Evolutionary conservation across 352 stramenopile genomes (phyloP).

Genomic region (Phytophthora sojae): DNA sequence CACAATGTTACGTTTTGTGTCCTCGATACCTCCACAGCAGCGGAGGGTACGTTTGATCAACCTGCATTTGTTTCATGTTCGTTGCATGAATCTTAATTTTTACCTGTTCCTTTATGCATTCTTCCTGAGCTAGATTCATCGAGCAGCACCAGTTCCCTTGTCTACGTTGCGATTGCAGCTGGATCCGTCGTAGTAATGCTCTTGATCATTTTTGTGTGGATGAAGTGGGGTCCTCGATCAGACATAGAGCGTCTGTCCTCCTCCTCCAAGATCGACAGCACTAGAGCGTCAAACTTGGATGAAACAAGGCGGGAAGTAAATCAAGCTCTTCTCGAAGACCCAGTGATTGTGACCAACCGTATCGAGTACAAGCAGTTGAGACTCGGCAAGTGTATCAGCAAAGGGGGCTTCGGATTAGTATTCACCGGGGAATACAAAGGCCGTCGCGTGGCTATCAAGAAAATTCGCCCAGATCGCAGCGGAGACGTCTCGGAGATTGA

Average conservation of each 20-base stretch:
- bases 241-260: constrained; percentile 27
- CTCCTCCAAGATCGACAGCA: constrained; percentile 29
- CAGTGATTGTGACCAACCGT: constrained; percentile 45
- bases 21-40: constrained; percentile 10
- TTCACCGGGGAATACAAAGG: constrained; percentile 39
- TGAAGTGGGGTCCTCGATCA: constrained; percentile 20
- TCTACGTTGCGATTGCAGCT: constrained; percentile 29
- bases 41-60: constrained; percentile 14
- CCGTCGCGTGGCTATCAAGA: constrained; percentile 41
- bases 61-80: neutral
- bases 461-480: constrained; percentile 36
- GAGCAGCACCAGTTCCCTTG: constrained; percentile 18
- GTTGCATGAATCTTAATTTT: neutral
- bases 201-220: constrained; percentile 33
- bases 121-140: constrained; percentile 18
- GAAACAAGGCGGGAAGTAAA: constrained; percentile 26
- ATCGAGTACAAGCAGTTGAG: constrained; percentile 41
- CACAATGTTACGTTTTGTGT: constrained; percentile 47
- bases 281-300: constrained; percentile 18
- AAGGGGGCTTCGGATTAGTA: constrained; percentile 41
- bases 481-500: constrained; percentile 35
- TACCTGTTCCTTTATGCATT: neutral
- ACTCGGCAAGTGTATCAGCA: constrained; percentile 42
- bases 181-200: constrained; percentile 22
- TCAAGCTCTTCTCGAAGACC: constrained; percentile 29